Conservation (phyloP, 2,329 filamentous ascomycete genomes). For the Curvularia sp. region DNA sequence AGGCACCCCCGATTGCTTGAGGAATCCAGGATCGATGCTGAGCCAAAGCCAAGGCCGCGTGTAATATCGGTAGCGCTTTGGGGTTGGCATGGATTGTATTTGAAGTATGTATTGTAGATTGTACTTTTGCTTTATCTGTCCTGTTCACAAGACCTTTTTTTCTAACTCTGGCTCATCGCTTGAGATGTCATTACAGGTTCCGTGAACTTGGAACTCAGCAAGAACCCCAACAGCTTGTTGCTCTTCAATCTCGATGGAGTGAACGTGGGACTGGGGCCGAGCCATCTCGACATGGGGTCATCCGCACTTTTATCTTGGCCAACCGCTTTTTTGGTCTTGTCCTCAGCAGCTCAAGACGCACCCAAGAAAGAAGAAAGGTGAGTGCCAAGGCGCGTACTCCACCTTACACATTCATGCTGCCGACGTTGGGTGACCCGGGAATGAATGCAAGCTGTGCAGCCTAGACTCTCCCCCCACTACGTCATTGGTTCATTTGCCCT, state of each 20-base stretch:
- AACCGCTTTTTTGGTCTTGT: background rate
- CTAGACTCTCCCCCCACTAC: background rate
- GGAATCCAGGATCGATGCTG: conserved; percentile 4
- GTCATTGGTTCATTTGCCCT: conserved; percentile 1
- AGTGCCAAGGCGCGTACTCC: conserved; percentile 5
- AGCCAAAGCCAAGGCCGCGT: conserved; percentile 5
- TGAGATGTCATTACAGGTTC: background rate
- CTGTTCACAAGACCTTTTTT: background rate
- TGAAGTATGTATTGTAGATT: background rate
- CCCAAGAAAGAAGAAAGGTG: conserved; percentile 1
- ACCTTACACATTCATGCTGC: conserved; percentile 10
- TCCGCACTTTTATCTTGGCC: background rate
- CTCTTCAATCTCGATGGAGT: background rate
- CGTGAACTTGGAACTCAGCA: background rate
- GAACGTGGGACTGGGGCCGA: background rate
- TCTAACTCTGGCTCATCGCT: background rate
- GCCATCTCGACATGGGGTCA: background rate
- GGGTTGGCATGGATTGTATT: background rate
- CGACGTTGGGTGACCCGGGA: background rate
- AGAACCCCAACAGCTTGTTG: background rate
- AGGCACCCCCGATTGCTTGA: background rate
- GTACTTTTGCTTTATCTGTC: background rate
- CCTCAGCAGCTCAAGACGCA: background rate
- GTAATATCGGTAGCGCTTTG: background rate
- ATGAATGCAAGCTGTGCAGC: conserved; percentile 2